Percentiles rank a stretch among this genome's conserved stretches.
These are phyloP conservation scores for Entomortierella chlamydospora DNA, from an alignment of 192 early-diverging fungal species.

Conservation along the genomic window DNA sequence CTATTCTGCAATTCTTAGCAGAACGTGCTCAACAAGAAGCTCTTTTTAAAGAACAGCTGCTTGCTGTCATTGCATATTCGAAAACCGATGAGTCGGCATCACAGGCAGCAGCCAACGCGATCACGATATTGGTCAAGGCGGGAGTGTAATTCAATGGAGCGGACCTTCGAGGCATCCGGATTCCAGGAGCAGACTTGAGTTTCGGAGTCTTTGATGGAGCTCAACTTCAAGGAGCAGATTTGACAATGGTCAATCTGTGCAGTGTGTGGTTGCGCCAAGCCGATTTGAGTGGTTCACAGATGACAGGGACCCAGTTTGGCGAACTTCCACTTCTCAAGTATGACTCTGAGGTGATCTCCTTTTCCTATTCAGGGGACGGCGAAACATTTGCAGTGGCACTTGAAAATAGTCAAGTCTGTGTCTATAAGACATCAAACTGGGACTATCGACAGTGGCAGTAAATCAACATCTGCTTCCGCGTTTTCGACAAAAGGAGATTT, in stretches of 20 bases:
- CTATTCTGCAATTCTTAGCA: conserved; percentile 13
- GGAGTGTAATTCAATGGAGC: background rate
- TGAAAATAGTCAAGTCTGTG: background rate
- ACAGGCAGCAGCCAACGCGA: background rate
- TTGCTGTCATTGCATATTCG: background rate
- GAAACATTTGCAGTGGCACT: background rate
- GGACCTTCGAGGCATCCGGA: background rate
- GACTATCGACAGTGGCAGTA: too few relatives aligned
- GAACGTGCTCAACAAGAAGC: conserved; percentile 11
- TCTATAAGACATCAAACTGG: background rate
- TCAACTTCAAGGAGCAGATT: conserved; percentile 6
- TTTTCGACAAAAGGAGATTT: too few relatives aligned
- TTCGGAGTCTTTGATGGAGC: background rate
- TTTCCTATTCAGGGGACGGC: background rate
- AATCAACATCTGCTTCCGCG: too few relatives aligned
- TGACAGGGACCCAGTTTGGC: background rate
- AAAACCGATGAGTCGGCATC: background rate
- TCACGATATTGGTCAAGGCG: background rate
- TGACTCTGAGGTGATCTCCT: background rate
- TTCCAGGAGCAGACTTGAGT: conserved; percentile 1
- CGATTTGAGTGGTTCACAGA: background rate
- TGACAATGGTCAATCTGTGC: background rate
- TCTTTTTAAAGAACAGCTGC: conserved; percentile 4
- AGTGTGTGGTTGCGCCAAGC: conserved; percentile 1
- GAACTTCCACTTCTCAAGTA: background rate